Evolutionary conservation across 1,284 basidiomycete species (phyloP), one percentile per base, ranked within the genome.

Genomic region (Psilocybe mexicana): DNA sequence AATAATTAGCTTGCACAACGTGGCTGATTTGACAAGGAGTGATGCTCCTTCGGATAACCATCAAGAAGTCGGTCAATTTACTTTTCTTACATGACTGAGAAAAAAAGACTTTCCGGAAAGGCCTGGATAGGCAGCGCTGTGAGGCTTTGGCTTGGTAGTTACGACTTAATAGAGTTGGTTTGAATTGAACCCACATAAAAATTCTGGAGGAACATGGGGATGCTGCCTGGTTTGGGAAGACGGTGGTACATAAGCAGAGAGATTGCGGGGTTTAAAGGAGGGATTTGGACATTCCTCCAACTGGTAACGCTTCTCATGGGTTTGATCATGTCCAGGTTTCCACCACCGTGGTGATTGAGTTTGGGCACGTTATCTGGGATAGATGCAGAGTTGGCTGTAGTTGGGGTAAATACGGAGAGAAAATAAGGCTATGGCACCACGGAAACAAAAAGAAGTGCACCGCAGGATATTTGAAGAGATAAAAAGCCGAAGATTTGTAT

Each of bases 401-500:
- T 33, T 4, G 30, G 8, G 30, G 8, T 4, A 33, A 33, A 33
- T 33, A n/a, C n/a, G 30, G 30, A 33, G 5, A 33, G 30, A 33
- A 33, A 33, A 33, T 6, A 4, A 6, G 30, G 30, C 30, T 6
- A 33, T 33, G 30, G 18, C 18, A 18, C 18, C 18, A 18, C 18
- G 18, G 18, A 18, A 18, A 18, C 18, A 18, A 18, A 18, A 18
- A 18, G 18, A 18, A 18, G 18, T 18, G 18, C 18, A 18, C 0
- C 0, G 18, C 18, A 18, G 18, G 18, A 18, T 18, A 18, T 18
- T 18, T 18, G 18, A 18, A 18, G 18, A 18, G 55, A 56, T 51
- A 54, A 60, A 56, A 53, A 52, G 54, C 53, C 57, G 60, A 61
- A 47, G 60, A 62, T 54, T 56, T 56, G 52, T 46, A 52, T 51